Base-by-base conservation (phyloP, 2,329 filamentous ascomycete genomes). In the Coniochaeta hoffmannii region DNA sequence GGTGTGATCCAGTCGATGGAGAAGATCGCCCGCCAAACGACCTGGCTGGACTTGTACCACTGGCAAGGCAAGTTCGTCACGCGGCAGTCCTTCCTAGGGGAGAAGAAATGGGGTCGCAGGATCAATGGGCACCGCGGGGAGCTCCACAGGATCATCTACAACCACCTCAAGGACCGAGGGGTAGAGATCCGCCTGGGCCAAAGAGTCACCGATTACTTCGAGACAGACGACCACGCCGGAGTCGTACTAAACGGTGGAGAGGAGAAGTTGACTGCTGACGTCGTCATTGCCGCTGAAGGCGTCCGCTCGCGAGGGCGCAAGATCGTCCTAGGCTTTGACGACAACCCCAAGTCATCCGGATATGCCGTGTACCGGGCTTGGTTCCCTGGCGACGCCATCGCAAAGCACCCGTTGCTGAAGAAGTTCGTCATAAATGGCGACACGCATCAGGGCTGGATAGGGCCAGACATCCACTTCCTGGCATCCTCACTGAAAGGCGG, bases 81-180 rank as follows among this genome's bases (percentile, higher is more conserved):
- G 52, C 70, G 69, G 1, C 76, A 76, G 56, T 67, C 71, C 2
- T 72, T 68, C 49, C 60, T 60, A 2, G 56, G 54, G 51, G 65
- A 68, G 58, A 63, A 59, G 55, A 66, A 71, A 53, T 69, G 72
- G 57, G 73, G 74, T 6, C 73, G 76, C 2, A 71, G 75, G 15
- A 80, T 81, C 65, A 81, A 81, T 58, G 78, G 78, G 3, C 79
- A 82, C 61, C 67, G 79, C 19, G 77, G 77, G 22, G 73, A 80
- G 61, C 66, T 82, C 44, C 79, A 82, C 63, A 70, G 71, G 51
- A 73, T 79, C 49, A 72, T 81, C 19, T 80, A 76, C 56, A 69
- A 76, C 24, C 77, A 81, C 63, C 78, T 76, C 4, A 68, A 74
- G 46, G 71, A 71, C 12, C 65, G 79, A 28, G 76, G 76, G 0